These are phyloP conservation scores for Centrapalus pauciflorus DNA, from an alignment of 129 eudicot species.

Conservation along the genomic window DNA sequence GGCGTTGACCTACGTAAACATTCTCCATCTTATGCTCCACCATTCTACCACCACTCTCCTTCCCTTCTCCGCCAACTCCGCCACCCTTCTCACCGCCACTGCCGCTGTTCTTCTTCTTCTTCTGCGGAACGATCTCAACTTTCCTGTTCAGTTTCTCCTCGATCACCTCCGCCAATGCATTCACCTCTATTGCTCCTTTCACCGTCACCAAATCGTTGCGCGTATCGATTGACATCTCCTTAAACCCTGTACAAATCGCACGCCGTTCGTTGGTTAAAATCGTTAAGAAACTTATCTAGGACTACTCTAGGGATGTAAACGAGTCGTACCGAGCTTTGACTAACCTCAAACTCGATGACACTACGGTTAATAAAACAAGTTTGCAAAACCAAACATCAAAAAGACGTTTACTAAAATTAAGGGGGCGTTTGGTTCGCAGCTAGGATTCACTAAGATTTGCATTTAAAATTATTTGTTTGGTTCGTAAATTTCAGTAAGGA, in stretches of 20 bases:
- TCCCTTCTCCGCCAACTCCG: constrained; percentile 9
- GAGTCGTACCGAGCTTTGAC: no score
- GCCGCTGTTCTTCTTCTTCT: background rate
- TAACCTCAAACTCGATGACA: no score
- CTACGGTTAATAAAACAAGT: no score
- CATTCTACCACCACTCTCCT: constrained; percentile 1
- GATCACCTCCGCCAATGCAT: constrained; percentile 33
- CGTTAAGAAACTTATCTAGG: background rate
- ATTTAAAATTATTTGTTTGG: no score
- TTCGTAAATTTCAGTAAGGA: no score
- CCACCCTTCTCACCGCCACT: constrained; percentile 5
- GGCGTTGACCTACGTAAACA: constrained; percentile 15
- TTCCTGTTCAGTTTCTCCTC: constrained; percentile 35
- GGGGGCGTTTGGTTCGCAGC: no score
- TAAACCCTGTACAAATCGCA: constrained; percentile 33
- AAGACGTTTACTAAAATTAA: no score
- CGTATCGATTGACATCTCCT: constrained; percentile 46
- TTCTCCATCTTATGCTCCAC: constrained; percentile 16
- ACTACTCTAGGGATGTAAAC: no score
- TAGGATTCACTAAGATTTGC: no score
- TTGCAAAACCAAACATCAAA: no score
- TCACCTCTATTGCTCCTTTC: constrained; percentile 56
- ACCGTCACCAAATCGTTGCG: constrained; percentile 49
- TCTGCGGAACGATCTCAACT: constrained; percentile 38
- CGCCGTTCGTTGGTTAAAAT: background rate